Conservation (phyloP, 768 basidiomycete genomes). For the Phanerodontia chrysosporium region DNA sequence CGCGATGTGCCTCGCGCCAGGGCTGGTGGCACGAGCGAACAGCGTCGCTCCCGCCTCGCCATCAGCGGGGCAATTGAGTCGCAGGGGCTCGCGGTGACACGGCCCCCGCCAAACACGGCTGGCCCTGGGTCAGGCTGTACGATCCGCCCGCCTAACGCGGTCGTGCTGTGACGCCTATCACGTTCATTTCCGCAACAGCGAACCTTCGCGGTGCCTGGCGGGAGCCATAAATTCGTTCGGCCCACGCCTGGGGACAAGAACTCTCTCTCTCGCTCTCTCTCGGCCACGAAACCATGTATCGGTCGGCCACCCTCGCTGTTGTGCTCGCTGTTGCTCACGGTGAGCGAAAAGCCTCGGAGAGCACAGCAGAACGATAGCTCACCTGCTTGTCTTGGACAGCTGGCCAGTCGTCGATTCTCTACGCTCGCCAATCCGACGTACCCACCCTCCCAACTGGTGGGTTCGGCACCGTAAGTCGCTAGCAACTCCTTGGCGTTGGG, state of each 20-base stretch:
- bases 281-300: neutral
- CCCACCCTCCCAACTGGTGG: neutral
- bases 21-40: neutral
- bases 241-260: neutral
- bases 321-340: neutral
- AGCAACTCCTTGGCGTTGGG: neutral
- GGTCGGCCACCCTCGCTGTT: neutral
- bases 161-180: neutral
- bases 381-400: too few relatives aligned
- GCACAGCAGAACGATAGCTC: too few relatives aligned
- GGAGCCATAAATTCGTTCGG: neutral
- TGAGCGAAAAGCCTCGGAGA: neutral
- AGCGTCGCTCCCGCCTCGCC: neutral
- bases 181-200: neutral
- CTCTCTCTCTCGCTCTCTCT: neutral
- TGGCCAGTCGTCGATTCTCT: neutral
- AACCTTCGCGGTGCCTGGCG: neutral
- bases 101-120: too few relatives aligned
- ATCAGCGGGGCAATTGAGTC: neutral
- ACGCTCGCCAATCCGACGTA: neutral
- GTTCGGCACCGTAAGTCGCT: neutral
- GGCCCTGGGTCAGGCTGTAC: too few relatives aligned
- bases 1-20: neutral
- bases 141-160: too few relatives aligned
- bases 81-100: too few relatives aligned